Base-by-base conservation (phyloP, 345 rosid species). In the Brassica incana region DNA sequence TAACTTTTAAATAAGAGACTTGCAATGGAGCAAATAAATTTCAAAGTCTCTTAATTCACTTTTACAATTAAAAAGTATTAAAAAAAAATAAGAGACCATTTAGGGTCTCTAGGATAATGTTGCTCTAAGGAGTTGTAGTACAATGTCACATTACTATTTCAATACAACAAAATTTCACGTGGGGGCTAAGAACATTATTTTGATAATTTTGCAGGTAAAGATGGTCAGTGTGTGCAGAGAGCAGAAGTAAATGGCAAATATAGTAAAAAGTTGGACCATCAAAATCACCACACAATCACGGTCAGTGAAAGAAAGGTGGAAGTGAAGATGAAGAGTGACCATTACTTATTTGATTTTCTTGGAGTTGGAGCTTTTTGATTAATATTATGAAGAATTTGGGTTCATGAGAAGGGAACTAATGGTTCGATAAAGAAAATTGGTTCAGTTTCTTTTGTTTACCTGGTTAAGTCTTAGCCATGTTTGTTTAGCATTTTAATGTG, bases 241-340 rank as follows among this genome's bases (percentile, higher is more conserved):
- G 77, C 77, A 65, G 83, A 76, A 81, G 83, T 75, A 71, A 80
- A 80, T 71, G 83, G 80, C 68, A 43, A 65, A 76, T 65, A 32
- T 81, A 79, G 83, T 76, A 76, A 67, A 72, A 76, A 72, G 71
- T 45, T 81, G 84, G 81, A 77, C 80, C 84, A 76, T 81, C 84
- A 72, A 77, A 76, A 67, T 72, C 78, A 81, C 69, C 74, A 76
- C 74, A 66, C 60, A 71, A 66, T 81, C 65, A 6, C 80, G 23
- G 77, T 71, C 77, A 71, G 70, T 76, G 77, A 81, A 11, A 71
- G 45, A 48, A 67, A 72, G 65, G 58, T 59, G 77, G 67, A 71
- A 36, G 58, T 71, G 73, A 33, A 66, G n/a, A 65, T 69, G 68
- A 65, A 65, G 50, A 66, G 15, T 81, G 84, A 74, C 50, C 50